A percentile compares a stretch with the other conserved stretches of the same genome.
Evolutionary conservation across 2,329 filamentous ascomycete genomes (phyloP).

Genomic region (Colletotrichum costaricense): DNA sequence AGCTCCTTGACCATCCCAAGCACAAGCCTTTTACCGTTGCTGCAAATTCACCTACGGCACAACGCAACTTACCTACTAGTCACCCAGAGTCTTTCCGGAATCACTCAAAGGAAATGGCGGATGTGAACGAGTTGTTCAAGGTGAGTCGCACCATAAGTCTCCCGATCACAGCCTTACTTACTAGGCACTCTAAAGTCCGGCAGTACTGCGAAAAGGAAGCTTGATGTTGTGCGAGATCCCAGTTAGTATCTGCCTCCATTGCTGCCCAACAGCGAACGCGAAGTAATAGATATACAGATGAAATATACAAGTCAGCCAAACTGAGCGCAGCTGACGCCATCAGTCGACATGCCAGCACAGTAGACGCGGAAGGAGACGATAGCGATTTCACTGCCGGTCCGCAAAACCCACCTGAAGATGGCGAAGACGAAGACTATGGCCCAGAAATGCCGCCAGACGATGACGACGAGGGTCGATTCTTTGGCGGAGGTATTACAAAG

Average conservation of each 20-base stretch:
- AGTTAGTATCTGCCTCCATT: slow-evolving; percentile 55
- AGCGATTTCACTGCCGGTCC: slow-evolving; percentile 62
- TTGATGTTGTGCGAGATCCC: slow-evolving; percentile 70
- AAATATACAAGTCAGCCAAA: slow-evolving; percentile 74
- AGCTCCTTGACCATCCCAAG: not conserved
- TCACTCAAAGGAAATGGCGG: slow-evolving; percentile 55
- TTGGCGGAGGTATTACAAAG: slow-evolving; percentile 87
- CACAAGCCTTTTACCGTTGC: not conserved
- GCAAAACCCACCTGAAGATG: slow-evolving; percentile 57
- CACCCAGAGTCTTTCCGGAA: not conserved
- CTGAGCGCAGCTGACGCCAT: slow-evolving; percentile 55
- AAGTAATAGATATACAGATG: slow-evolving; percentile 51
- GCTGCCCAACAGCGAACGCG: not conserved
- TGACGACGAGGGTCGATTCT: slow-evolving; percentile 95
- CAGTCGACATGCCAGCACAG: slow-evolving; percentile 58
- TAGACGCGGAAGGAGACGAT: slow-evolving; percentile 54
- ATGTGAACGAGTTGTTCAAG: slow-evolving; percentile 71
- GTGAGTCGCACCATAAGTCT: slow-evolving; percentile 43
- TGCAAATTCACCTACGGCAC: not conserved
- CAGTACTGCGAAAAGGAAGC: slow-evolving; percentile 69
- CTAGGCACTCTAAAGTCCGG: slow-evolving; percentile 52
- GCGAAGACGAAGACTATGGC: slow-evolving; percentile 54
- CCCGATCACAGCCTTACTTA: slow-evolving; percentile 1
- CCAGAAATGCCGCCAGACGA: slow-evolving; percentile 66
- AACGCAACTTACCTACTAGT: not conserved